These are phyloP conservation scores for Plasmodium knowlesi DNA, from an alignment of 169 alveolate species.

Conservation along the genomic window DNA sequence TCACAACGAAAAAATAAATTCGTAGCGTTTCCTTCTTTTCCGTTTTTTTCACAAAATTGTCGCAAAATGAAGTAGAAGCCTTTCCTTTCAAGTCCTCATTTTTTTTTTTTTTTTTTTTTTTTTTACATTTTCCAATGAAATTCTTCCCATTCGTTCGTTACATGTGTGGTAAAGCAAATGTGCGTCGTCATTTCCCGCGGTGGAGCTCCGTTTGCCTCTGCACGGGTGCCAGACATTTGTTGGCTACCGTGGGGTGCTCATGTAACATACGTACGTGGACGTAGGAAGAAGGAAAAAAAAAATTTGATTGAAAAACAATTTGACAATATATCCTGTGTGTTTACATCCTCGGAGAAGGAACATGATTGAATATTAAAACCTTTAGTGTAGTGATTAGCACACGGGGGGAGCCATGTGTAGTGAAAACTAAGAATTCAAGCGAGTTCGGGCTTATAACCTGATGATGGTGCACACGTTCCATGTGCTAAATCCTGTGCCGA, in stretches of 20 bases:
- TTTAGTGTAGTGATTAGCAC: neutral
- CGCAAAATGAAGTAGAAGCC: neutral
- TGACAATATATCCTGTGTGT: neutral
- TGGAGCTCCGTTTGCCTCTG: neutral
- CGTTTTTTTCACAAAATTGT: neutral
- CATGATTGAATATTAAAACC: neutral
- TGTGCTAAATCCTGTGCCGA: neutral
- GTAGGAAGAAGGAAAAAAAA: neutral
- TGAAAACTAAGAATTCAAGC: neutral
- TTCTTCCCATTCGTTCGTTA: neutral
- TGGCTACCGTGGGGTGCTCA: neutral
- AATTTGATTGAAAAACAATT: neutral
- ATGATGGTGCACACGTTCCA: neutral
- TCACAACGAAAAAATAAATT: neutral
- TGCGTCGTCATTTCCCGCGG: neutral
- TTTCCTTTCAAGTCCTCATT: neutral
- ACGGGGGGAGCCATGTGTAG: neutral
- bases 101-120: constrained; percentile 4
- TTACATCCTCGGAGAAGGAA: neutral
- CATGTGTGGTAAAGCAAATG: neutral
- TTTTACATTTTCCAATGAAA: neutral
- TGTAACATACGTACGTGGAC: neutral
- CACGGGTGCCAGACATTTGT: neutral
- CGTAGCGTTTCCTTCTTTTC: neutral
- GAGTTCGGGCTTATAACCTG: neutral